These are phyloP conservation scores for Claviceps maximensis DNA, from an alignment of 2,329 filamentous ascomycete genomes.

Conservation along the genomic window DNA sequence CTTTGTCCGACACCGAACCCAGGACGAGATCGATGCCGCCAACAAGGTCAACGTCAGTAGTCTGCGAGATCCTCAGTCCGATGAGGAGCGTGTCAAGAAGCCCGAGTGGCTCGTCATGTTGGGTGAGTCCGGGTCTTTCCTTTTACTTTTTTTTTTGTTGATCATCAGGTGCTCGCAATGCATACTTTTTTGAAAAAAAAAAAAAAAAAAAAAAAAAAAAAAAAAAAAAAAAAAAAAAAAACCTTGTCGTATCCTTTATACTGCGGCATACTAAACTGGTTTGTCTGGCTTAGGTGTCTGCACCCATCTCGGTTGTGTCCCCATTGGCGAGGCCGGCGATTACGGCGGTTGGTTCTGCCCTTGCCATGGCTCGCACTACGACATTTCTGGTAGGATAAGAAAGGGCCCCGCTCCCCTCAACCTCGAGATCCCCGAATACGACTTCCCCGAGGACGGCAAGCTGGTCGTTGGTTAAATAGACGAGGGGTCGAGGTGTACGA, in stretches of 20 bases:
- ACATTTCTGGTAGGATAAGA: constrained; percentile 96
- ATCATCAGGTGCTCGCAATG: neutral
- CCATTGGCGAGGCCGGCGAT: constrained; percentile 96
- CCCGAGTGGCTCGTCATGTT: constrained; percentile 99
- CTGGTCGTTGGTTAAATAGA: constrained; percentile 76
- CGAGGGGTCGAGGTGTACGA: constrained; percentile 9
- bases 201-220: no score
- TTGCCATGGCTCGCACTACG: constrained; percentile 99
- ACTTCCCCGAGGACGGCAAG: constrained; percentile 80
- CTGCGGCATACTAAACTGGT: neutral
- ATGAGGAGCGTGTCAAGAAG: constrained; percentile 90
- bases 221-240: no score
- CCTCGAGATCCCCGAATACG: constrained; percentile 86
- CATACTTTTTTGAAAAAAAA: no score
- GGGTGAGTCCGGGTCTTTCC: constrained; percentile 45
- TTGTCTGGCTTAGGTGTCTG: constrained; percentile 62
- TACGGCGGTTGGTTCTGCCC: constrained; percentile 99
- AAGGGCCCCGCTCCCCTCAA: constrained; percentile 96
- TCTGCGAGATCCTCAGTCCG: constrained; percentile 82
- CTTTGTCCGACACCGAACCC: constrained; percentile 97
- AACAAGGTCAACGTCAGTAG: constrained; percentile 71
- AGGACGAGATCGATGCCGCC: constrained; percentile 86
- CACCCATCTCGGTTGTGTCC: constrained; percentile 98
- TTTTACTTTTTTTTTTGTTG: neutral
- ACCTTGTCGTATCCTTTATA: no score